Percentiles rank a stretch among this genome's conserved stretches.
These are phyloP conservation scores for Endocarpon pusillum DNA, from an alignment of 495 filamentous ascomycete species.

Conservation along the genomic window DNA sequence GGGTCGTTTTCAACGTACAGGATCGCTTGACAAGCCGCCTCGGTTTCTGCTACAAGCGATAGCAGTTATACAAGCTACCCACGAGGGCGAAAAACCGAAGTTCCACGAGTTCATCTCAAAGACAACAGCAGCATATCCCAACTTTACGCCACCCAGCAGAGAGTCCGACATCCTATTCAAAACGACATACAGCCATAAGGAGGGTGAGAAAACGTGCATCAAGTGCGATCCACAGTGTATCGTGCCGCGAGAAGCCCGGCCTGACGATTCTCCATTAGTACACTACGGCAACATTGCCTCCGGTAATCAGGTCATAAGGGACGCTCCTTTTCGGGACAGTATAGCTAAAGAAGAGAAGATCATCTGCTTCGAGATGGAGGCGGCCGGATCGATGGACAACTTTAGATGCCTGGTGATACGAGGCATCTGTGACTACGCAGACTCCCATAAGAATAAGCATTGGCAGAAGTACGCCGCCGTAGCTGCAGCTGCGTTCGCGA, in stretches of 20 bases:
- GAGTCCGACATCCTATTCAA: slow-evolving; percentile 10
- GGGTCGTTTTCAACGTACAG: slow-evolving; percentile 14
- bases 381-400: slow-evolving; percentile 13
- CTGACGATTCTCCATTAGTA: background rate
- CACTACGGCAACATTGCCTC: slow-evolving; percentile 9
- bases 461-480: slow-evolving; percentile 20
- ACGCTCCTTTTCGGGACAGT: slow-evolving; percentile 6
- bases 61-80: background rate
- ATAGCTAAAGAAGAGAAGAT: slow-evolving; percentile 14
- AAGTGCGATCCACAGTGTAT: background rate
- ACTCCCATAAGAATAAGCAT: slow-evolving; percentile 18
- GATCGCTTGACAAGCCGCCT: slow-evolving; percentile 3
- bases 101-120: slow-evolving; percentile 4
- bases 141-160: background rate
- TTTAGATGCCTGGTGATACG: slow-evolving; percentile 15
- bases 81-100: background rate
- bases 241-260: background rate
- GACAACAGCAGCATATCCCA: slow-evolving; percentile 2
- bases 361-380: slow-evolving; percentile 20
- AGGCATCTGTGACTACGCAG: slow-evolving; percentile 21
- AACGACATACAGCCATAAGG: background rate
- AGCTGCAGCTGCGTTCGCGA: slow-evolving; percentile 11
- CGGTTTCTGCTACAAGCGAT: slow-evolving; percentile 6
- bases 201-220: background rate
- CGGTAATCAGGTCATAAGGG: slow-evolving; percentile 6